Evolutionary conservation across 2,329 filamentous ascomycete species (phyloP), one percentile per base, ranked within the genome.

Genomic region (Chalara sp.): DNA sequence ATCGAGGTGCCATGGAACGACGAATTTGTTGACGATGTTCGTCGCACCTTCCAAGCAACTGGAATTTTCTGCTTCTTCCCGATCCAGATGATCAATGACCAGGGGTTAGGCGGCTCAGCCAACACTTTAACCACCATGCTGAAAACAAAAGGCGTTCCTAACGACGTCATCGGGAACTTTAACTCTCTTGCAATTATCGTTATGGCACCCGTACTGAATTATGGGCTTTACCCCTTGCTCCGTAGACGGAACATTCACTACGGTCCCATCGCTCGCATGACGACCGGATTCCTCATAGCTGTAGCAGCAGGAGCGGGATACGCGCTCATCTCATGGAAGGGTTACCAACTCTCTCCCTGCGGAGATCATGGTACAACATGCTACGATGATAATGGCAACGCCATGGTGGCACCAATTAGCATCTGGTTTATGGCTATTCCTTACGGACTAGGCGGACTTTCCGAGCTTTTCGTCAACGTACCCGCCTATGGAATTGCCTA

Each of bases 1-100:
- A 47, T 52, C 0, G 88, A 84, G 80, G 89, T 91, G 80, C 84
- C 81, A 0, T 90, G 89, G 61, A 86, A 92, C 55, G 88, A 92
- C 57, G 80, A 79, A 45, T 92, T 87, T 83, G 86, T 92, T 31
- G 86, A 89, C 61, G 85, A 90, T 63, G 81, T 89, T 47, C 76
- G 76, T 49, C 84, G 86, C 67, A 86, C 85, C 53, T 72, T 87
- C 53, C 74, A 78, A 61, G 84, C 84, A 50, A 86, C 83, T 70
- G 75, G 79, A 57, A 85, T 89, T 45, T 91, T 87, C 67, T 60
- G 72, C 32, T 76, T 74, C 67, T 72, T 70, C 51, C 73, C 73
- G 7, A 67, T 77, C n/a, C 76, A 73, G 40, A 45, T 46, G 21
- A 56, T 63, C 39, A 63, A 64, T 47, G 60, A 64, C 42, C 56